Evolutionary conservation across 495 filamentous ascomycete genomes (phyloP), one percentile per base, ranked within the genome.

Genomic region (Penicillium canariense): DNA sequence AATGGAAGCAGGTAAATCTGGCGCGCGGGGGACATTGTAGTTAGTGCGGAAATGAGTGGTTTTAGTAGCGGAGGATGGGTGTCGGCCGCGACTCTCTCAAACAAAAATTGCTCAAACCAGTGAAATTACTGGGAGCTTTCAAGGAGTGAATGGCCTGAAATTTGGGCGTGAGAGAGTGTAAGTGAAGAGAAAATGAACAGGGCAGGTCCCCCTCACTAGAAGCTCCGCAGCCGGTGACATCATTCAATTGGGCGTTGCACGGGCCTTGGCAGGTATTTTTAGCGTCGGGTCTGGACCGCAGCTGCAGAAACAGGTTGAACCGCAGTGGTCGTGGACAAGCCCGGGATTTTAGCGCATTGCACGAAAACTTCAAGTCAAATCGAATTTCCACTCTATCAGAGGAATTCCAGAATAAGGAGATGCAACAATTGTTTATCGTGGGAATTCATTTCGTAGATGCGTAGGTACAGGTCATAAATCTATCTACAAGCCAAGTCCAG

Each of bases 1-100:
- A 99, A 81, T 46, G 88, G 88, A 47, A 99, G 79, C 59, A 94
- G 74, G 71, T 97, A 94, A 50, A 97, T 82, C 68, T 89, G 68
- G 22, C 62, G 65, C 25, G 67, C 52, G 55, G 62, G 40, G 50
- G 57, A 42, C 72, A 75, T 76, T 47, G 46, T 58, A 34, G 53
- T 43, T 44, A 47, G 23, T 5, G 26, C 30, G 28, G 23, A 20
- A 28, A 26, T 17, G 28, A 22, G 22, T 14, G 11, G 11, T 4
- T 22, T 39, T 11, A 23, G 28, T 27, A 43, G 30, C 30, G 40
- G 42, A 31, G 27, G 20, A 42, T 45, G 27, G 27, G 14, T 23
- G 30, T 2, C 12, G 34, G 35, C 12, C 23, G 39, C 27, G 28
- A 26, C 26, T 5, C 17, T 35, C 22, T 20, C 31, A 14, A 45